A percentile compares a stretch with the other conserved stretches of the same genome.
These are phyloP conservation scores for Boletus huronensis DNA, from an alignment of 768 basidiomycete species.

Conservation along the genomic window DNA sequence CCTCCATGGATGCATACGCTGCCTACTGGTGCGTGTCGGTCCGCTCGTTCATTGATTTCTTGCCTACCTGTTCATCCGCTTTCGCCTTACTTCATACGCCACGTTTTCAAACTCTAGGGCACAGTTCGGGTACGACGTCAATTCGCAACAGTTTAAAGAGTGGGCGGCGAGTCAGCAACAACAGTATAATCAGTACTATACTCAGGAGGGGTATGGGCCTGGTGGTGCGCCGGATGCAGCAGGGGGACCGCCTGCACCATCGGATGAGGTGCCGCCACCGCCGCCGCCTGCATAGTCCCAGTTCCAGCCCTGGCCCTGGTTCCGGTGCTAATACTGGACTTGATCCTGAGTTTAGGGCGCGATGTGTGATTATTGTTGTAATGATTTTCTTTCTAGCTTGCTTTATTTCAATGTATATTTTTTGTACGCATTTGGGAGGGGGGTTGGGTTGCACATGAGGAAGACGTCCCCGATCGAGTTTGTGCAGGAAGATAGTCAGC, in stretches of 20 bases:
- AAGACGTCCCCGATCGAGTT: not conserved
- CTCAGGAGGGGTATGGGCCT: conserved; percentile 49
- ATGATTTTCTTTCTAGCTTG: conserved; percentile 24
- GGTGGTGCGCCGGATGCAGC: conserved; percentile 5
- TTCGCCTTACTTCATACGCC: not conserved
- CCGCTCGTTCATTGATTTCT: not conserved
- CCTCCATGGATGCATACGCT: conserved; percentile 52
- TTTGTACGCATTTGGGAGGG: conserved; percentile 3
- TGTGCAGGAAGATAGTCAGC: too few species aligned
- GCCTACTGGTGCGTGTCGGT: conserved; percentile 53
- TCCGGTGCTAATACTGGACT: not conserved
- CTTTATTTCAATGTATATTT: conserved; percentile 34
- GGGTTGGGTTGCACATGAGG: not conserved
- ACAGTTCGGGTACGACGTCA: conserved; percentile 83
- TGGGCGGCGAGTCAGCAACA: conserved; percentile 67
- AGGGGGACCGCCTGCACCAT: conserved; percentile 27
- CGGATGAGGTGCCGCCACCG: conserved; percentile 14
- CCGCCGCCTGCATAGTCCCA: conserved; percentile 24
- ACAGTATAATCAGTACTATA: conserved; percentile 74
- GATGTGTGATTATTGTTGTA: conserved; percentile 12
- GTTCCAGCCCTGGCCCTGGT: not conserved
- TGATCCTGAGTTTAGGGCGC: conserved; percentile 1
- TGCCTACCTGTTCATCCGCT: not conserved
- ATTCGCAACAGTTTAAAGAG: conserved; percentile 75
- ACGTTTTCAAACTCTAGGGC: conserved; percentile 47